Evolutionary conservation across 176 grass and related monocot species (phyloP), one percentile per base, ranked within the genome.

Genomic region (Tillandsia leiboldiana): DNA sequence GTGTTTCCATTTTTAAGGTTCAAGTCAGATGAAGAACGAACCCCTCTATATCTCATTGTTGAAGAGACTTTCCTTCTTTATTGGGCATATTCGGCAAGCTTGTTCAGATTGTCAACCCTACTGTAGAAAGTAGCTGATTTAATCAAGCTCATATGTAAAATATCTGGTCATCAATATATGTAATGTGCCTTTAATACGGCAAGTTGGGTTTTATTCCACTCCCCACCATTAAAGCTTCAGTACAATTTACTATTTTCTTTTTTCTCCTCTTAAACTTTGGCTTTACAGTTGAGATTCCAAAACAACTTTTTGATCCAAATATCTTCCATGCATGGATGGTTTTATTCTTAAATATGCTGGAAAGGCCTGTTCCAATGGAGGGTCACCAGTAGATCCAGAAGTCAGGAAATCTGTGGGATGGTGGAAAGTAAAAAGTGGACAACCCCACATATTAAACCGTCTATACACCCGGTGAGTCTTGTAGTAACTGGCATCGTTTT

Each of bases 81-180:
- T 74, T 92, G 69, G 83, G 58, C 29, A 92, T 96, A 72, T 92
- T 87, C 81, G 83, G 81, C 71, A 90, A 81, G 48, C 81, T 96
- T 75, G 81, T 90, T 85, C 83, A 87, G 88, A 88, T 90, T 81
- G 72, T 72, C 20, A 96, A 87, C 64, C 81, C 93, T 6, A 70
- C 89, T 29, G 76, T 96, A 81, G 93, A 96, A 90, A n/a, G 84
- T 87, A 66, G 89, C 93, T 71, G 93, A 92, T 75, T 72, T 96
- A 51, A 80, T 90, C 79, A 96, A 96, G 77, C 75, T 96, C 58
- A 87, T 92, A 81, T 92, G 93, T 80, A 96, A 96, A 91, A 90
- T 96, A 81, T 96, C 82, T 96, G 93, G 93, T 96, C 93, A 51
- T 96, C 93, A 71, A 96, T 96, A 69, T 96, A 96, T 83, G 93